Percentiles rank a stretch among this genome's conserved stretches.
Conservation (phyloP, 129 eudicot species). For the Solidago caesia region DNA sequence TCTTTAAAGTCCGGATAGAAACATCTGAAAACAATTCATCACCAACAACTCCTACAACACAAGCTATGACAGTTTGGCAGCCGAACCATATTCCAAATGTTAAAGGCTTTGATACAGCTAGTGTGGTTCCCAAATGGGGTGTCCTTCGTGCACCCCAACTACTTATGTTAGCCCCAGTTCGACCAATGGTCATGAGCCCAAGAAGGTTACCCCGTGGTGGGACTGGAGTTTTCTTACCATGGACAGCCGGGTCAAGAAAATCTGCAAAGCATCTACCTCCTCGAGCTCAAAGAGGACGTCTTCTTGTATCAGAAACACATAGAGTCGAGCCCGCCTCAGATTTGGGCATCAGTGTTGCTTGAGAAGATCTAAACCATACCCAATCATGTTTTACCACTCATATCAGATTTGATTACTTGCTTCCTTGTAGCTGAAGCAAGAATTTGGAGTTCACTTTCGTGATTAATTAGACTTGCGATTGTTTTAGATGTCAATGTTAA, state of each 20-base stretch:
- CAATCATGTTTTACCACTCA: background rate
- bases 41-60: constrained; percentile 19
- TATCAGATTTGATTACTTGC: constrained; percentile 8
- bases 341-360: constrained; percentile 50
- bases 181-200: constrained; percentile 67
- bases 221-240: constrained; percentile 97
- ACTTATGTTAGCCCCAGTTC: constrained; percentile 75
- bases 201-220: constrained; percentile 76
- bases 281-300: constrained; percentile 82
- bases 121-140: constrained; percentile 67
- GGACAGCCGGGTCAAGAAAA: constrained; percentile 66
- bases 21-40: constrained; percentile 28
- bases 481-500: constrained; percentile 22
- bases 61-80: constrained; percentile 78
- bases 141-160: constrained; percentile 59
- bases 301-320: constrained; percentile 61
- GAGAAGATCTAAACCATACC: constrained; percentile 12
- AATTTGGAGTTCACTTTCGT: background rate
- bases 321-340: constrained; percentile 57
- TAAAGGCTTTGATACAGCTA: constrained; percentile 42
- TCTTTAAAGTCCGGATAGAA: constrained; percentile 62
- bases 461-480: constrained; percentile 18
- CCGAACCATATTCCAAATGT: constrained; percentile 50
- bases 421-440: background rate
- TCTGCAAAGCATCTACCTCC: constrained; percentile 87